Evolutionary conservation across 345 rosid species (phyloP), one percentile per base, ranked within the genome.

Genomic region (Schrenkiella parvula): DNA sequence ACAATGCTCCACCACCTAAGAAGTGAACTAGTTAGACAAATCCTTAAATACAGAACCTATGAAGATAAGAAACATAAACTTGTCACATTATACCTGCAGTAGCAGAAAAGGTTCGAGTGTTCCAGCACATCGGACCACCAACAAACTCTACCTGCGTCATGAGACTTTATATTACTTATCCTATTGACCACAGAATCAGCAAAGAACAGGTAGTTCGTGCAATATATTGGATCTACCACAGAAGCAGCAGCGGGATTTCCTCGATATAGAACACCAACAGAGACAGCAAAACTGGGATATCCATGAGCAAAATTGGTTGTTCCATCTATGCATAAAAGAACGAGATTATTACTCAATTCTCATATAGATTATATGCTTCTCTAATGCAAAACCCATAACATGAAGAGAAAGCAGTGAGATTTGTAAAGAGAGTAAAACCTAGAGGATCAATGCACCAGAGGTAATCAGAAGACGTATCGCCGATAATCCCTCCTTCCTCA

Each of bases 371-470:
- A 15, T 2, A 53, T 15, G 22, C 42, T 32, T 9, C 15, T 59
- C 32, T 23, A 3, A 39, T 41, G 37, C 17, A 23, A 61, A 4
- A 50, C 28, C 28, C 38, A 65, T 0, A 52, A 10, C 0, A 52
- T 28, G 38, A 31, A 62, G 17, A 50, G 21, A 53, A 25, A 47
- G 35, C 17, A 48, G 18, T 31, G 57, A 1, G 34, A n/a, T 34
- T 8, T 23, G 51, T 43, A 43, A 66, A 74, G 73, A 72, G 14
- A 74, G 35, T 80, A 69, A 73, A 69, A 93, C 98, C 98, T 81
- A 93, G 82, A 51, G 98, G 98, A 78, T 93, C 96, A 65, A 93
- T 88, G 77, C 98, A 93, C 98, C 98, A 93, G 13, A 93, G 89
- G 80, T 93, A 93, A 75, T 85, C 98, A 25, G 98, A 93, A 29